Evolutionary conservation across 1,284 basidiomycete species (phyloP), one percentile per base, ranked within the genome.

Genomic region (Melampsora americana): DNA sequence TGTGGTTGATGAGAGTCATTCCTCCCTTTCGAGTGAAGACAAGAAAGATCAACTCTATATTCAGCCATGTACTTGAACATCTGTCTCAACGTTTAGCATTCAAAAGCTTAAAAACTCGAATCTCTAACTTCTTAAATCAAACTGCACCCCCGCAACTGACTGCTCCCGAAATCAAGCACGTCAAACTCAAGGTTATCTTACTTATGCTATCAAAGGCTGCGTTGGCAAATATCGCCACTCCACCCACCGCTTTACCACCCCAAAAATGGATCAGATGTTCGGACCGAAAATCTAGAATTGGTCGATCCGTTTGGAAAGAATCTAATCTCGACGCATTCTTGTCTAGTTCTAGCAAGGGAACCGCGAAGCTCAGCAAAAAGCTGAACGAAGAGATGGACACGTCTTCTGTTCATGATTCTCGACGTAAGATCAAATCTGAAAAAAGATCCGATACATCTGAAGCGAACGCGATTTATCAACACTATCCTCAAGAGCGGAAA

Each of bases 211-310:
- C 53, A n/a, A 56, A 23, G 20, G 53, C 53, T 56, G 53, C 53
- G n/a, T 28, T 56, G 53, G 53, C 53, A 2, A 56, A 23, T 28
- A 56, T 56, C n/a, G 53, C 53, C 14, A 56, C 53, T 56, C 53
- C 53, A 4, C 53, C 53, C n/a, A 64, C 26, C 28, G 7, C 61
- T 28, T 35, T 64, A 39, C 26, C 61, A n/a, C n/a, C 28, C 20
- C 11, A 30, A n/a, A 50, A 65, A 14, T 73, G 71, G 71, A 73
- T 73, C 20, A 0, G 71, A 28, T 66, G 44, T 44, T 73, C 71
- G 5, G 71, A 73, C 50, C 62, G 71, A 20, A 56, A 66, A 32
- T 44, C 71, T 2, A 42, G 71, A 6, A 44, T 28, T 14, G 16
- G 26, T 16, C 53, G 56, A 23, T n/a, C n/a, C 30, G 32, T 73